Percentiles rank a stretch among this genome's conserved stretches.
Conservation (phyloP, 805 yeast species). For the Lipomyces japonicus region DNA sequence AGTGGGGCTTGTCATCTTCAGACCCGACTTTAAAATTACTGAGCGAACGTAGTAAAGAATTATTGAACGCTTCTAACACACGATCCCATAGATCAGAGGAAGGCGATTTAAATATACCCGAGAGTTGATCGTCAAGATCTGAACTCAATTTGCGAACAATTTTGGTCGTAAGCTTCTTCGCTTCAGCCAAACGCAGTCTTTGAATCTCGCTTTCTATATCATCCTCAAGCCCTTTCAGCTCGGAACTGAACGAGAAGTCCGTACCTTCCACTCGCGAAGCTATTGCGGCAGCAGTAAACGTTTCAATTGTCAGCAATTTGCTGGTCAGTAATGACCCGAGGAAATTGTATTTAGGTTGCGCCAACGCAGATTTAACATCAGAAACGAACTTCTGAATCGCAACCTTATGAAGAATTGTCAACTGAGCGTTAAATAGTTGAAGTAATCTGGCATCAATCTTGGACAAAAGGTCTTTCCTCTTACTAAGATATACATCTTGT, state of each 20-base stretch:
- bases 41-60: slow-evolving; percentile 35
- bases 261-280: slow-evolving; percentile 39
- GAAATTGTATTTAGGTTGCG: slow-evolving; percentile 28
- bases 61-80: slow-evolving; percentile 40
- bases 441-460: slow-evolving; percentile 49
- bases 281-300: slow-evolving; percentile 38
- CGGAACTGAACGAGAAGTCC: slow-evolving; percentile 37
- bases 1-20: slow-evolving; percentile 30
- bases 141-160: slow-evolving; percentile 8
- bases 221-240: slow-evolving; percentile 38
- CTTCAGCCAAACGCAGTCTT: slow-evolving; percentile 41
- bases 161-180: slow-evolving; percentile 40
- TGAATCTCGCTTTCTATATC: slow-evolving; percentile 36
- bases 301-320: slow-evolving; percentile 24
- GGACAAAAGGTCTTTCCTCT: slow-evolving; percentile 48
- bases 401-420: slow-evolving; percentile 40
- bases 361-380: slow-evolving; percentile 11
- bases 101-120: slow-evolving; percentile 15
- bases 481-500: slow-evolving; percentile 60
- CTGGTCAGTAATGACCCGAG: slow-evolving; percentile 34
- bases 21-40: slow-evolving; percentile 10
- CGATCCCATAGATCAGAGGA: slow-evolving; percentile 57
- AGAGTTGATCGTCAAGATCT: slow-evolving; percentile 24
- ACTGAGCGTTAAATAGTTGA: slow-evolving; percentile 44
- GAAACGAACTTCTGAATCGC: slow-evolving; percentile 36